Percentiles rank a stretch among this genome's conserved stretches.
Conservation (phyloP, 176 grass and related monocot genomes). For the Paspalum notatum region DNA sequence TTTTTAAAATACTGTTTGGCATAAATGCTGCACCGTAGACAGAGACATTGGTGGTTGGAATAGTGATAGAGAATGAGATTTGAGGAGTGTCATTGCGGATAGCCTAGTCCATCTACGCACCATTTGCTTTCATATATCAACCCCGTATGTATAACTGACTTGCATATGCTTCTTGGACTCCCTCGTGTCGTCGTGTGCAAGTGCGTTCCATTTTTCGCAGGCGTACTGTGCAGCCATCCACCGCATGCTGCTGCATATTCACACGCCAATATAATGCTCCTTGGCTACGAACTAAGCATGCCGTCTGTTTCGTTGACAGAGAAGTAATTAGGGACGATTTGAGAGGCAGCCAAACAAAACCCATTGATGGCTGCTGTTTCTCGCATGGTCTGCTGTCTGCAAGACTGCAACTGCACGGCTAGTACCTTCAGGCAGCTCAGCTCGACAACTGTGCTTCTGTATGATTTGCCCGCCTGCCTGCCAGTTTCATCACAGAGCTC, state of each 20-base stretch:
- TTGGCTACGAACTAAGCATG: constrained; percentile 32
- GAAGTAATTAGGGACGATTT: constrained; percentile 15
- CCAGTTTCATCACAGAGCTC: background rate
- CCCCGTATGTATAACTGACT: background rate
- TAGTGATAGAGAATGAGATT: no score
- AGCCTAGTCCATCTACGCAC: no score
- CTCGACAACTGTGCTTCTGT: background rate
- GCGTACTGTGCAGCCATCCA: background rate
- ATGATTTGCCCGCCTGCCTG: background rate
- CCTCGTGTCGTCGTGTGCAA: no score
- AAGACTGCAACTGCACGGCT: constrained; percentile 18
- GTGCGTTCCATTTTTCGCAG: background rate
- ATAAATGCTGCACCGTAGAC: no score
- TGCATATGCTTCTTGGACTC: background rate
- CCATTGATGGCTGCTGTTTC: constrained; percentile 10
- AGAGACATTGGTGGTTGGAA: no score
- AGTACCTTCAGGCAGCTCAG: constrained; percentile 1
- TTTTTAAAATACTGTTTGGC: no score
- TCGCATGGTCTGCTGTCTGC: background rate
- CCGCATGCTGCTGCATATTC: constrained; percentile 10
- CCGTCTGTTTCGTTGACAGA: constrained; percentile 35
- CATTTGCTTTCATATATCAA: no score
- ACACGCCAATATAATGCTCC: constrained; percentile 5
- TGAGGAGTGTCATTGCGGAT: no score
- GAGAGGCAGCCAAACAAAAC: constrained; percentile 11